Evolutionary conservation across 805 yeast genomes (phyloP).

Genomic region (Cyberlindnera amylophila): DNA sequence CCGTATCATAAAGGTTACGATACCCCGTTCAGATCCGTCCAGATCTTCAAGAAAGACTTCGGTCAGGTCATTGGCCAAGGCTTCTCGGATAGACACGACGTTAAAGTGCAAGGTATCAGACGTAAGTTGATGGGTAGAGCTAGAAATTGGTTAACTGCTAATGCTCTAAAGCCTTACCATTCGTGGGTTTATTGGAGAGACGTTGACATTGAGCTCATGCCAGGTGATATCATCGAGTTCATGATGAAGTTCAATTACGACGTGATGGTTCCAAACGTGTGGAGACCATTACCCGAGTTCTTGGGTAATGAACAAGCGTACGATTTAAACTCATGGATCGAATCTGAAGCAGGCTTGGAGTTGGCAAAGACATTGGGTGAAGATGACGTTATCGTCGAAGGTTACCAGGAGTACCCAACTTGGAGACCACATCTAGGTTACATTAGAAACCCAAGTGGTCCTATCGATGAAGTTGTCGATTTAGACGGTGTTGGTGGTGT

Average conservation of each 20-base stretch:
- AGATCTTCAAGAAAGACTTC: slow-evolving; percentile 77
- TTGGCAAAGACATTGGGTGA: slow-evolving; percentile 63
- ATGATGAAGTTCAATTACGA: slow-evolving; percentile 69
- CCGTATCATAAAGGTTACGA: slow-evolving; percentile 62
- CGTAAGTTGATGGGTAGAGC: slow-evolving; percentile 85
- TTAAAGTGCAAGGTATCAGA: slow-evolving; percentile 80
- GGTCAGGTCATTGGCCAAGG: slow-evolving; percentile 86
- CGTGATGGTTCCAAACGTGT: slow-evolving; percentile 81
- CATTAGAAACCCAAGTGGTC: slow-evolving; percentile 56
- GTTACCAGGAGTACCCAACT: slow-evolving; percentile 82
- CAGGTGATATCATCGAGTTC: slow-evolving; percentile 69
- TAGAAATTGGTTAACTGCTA: slow-evolving; percentile 75
- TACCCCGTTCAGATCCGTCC: slow-evolving; percentile 72
- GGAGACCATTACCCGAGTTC: slow-evolving; percentile 95
- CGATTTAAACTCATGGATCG: slow-evolving; percentile 96
- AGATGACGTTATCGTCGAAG: slow-evolving; percentile 86
- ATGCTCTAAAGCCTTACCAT: slow-evolving; percentile 75
- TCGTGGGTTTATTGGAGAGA: slow-evolving; percentile 94
- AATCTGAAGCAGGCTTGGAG: slow-evolving; percentile 70
- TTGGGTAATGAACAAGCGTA: slow-evolving; percentile 90
- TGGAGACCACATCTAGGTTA: slow-evolving; percentile 82
- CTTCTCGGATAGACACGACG: slow-evolving; percentile 78
- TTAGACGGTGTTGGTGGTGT: slow-evolving; percentile 89
- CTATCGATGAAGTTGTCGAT: slow-evolving; percentile 60
- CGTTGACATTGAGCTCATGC: slow-evolving; percentile 79